Evolutionary conservation across 306 rosid species (phyloP).

Genomic region (Fragaria ananassa): DNA sequence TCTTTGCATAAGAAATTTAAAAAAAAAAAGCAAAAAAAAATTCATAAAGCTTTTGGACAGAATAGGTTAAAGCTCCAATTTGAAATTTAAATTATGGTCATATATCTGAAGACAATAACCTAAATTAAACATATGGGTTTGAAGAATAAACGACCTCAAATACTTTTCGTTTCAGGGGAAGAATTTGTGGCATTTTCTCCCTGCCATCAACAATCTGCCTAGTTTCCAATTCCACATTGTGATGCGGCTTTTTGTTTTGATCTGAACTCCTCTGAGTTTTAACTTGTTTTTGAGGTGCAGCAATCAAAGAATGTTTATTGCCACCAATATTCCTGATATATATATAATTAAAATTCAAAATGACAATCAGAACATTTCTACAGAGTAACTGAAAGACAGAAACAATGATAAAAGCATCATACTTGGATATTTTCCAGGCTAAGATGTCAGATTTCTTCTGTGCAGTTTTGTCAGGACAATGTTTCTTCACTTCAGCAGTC

Average conservation of each 20-base stretch:
- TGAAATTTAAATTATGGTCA: conserved; percentile 8
- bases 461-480: conserved; percentile 37
- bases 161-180: conserved; percentile 58
- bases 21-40: conserved; percentile 5
- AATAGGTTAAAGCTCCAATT: conserved; percentile 20
- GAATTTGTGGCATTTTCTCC: conserved; percentile 39
- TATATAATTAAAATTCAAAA: conserved; percentile 22
- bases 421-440: conserved; percentile 50
- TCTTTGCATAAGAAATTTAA: conserved; percentile 22
- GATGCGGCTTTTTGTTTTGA: conserved; percentile 35
- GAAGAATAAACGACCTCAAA: conserved; percentile 46
- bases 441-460: conserved; percentile 46
- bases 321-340: conserved; percentile 40
- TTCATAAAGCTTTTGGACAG: conserved; percentile 10
- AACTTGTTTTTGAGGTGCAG: conserved; percentile 37
- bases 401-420: conserved; percentile 17
- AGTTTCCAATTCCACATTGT: conserved; percentile 32
- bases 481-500: conserved; percentile 46
- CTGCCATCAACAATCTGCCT: conserved; percentile 28
- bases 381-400: conserved; percentile 9
- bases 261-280: conserved; percentile 25
- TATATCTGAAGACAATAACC: background rate
- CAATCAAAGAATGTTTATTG: conserved; percentile 32
- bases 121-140: background rate
- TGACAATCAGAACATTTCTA: conserved; percentile 3